Conservation (phyloP, 1,284 basidiomycete genomes). For the Puccinia horiana region DNA sequence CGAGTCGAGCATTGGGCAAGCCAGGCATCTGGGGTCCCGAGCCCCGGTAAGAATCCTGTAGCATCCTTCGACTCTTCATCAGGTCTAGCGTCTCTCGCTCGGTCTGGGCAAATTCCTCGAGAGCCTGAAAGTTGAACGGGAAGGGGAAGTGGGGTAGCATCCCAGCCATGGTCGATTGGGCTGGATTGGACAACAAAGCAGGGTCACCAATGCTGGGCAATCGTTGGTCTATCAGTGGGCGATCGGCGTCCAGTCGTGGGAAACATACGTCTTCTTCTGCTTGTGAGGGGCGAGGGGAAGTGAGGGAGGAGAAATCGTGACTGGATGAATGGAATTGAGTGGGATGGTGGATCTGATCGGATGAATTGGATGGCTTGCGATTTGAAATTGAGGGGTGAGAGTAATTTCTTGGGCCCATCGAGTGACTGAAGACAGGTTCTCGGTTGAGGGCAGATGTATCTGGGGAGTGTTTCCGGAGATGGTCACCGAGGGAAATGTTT, state of each 20-base stretch:
- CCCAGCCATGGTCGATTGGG: not conserved
- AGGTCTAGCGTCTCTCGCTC: slow-evolving; percentile 64
- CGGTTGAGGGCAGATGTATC: not conserved
- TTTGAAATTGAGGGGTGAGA: not conserved
- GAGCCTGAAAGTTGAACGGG: slow-evolving; percentile 71
- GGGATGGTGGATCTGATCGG: not conserved
- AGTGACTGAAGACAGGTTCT: not conserved
- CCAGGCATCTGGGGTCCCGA: not conserved
- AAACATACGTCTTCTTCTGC: slow-evolving; percentile 25
- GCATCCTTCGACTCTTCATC: slow-evolving; percentile 48
- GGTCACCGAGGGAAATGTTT: not conserved
- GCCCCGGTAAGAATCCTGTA: slow-evolving; percentile 31
- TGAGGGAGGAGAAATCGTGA: not conserved
- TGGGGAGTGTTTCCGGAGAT: not conserved
- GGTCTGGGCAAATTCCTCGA: slow-evolving; percentile 76
- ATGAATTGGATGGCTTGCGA: not conserved
- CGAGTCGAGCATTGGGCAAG: slow-evolving; percentile 56
- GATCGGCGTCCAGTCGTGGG: not conserved
- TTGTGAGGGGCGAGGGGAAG: not conserved
- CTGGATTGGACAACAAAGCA: not conserved
- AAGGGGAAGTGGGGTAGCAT: slow-evolving; percentile 34
- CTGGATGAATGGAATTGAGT: not conserved
- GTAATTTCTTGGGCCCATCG: not conserved
- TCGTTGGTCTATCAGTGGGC: not conserved
- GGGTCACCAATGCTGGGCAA: too few species aligned